Percentiles rank a stretch among this genome's conserved stretches.
Evolutionary conservation across 805 yeast species (phyloP).

Genomic region (Zygosaccharomyces gambellarensis): DNA sequence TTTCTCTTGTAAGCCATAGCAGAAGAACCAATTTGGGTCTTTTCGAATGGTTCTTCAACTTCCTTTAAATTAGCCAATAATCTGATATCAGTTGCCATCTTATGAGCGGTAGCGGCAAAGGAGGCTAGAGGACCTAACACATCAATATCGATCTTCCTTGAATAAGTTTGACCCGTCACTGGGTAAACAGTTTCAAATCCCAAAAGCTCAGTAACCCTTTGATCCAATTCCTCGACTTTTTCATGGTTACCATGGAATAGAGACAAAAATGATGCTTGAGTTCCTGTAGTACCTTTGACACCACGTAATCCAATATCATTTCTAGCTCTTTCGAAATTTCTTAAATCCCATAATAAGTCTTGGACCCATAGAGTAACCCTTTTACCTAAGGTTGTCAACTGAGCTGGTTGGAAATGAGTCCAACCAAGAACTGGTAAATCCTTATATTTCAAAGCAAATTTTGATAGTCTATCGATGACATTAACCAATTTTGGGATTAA

Average conservation of each 20-base stretch:
- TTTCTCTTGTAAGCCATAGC: slow-evolving; percentile 99
- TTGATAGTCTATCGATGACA: slow-evolving; percentile 82
- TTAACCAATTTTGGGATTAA: slow-evolving; percentile 93
- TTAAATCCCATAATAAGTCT: slow-evolving; percentile 94
- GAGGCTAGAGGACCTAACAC: slow-evolving; percentile 88
- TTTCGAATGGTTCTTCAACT: slow-evolving; percentile 97
- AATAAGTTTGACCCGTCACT: slow-evolving; percentile 98
- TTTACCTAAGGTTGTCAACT: slow-evolving; percentile 96
- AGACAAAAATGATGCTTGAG: slow-evolving; percentile 93
- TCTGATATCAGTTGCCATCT: slow-evolving; percentile 95
- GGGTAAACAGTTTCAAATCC: slow-evolving; percentile 97
- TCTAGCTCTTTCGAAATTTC: slow-evolving; percentile 94
- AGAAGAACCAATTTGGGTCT: slow-evolving; percentile 94
- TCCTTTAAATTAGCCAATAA: slow-evolving; percentile 94
- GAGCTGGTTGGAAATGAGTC: slow-evolving; percentile 99
- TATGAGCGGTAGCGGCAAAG: slow-evolving; percentile 93
- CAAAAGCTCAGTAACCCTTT: slow-evolving; percentile 83
- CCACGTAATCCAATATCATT: slow-evolving; percentile 95
- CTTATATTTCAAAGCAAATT: slow-evolving; percentile 87
- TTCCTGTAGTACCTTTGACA: slow-evolving; percentile 98
- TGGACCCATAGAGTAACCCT: slow-evolving; percentile 97
- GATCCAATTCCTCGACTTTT: slow-evolving; percentile 88
- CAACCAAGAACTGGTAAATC: slow-evolving; percentile 96
- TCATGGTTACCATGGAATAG: slow-evolving; percentile 96
- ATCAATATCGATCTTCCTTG: slow-evolving; percentile 96